These are phyloP conservation scores for Penicillium sp. DNA, from an alignment of 2,329 filamentous ascomycete genomes.

Conservation along the genomic window DNA sequence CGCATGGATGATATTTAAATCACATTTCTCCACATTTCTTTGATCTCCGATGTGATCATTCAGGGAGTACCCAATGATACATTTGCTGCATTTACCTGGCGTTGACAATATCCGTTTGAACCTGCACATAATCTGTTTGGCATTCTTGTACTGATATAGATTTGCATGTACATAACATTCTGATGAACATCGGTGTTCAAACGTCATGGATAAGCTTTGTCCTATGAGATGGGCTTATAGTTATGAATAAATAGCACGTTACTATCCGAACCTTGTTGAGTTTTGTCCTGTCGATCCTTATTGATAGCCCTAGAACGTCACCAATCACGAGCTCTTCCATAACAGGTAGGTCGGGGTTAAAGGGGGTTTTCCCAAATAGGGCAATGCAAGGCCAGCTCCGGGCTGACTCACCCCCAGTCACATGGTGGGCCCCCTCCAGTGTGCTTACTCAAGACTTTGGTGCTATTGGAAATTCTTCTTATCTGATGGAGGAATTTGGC, in stretches of 20 bases:
- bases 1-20: slow-evolving; percentile 3
- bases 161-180: slow-evolving; percentile 3
- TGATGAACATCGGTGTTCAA: background rate
- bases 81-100: slow-evolving; percentile 10
- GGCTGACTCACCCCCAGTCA: slow-evolving; percentile 8
- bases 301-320: no score
- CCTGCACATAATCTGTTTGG: background rate
- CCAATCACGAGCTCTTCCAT: no score
- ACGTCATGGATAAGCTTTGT: background rate
- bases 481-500: slow-evolving; percentile 6
- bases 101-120: slow-evolving; percentile 4
- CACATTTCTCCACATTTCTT: background rate
- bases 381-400: background rate
- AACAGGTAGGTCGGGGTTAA: background rate
- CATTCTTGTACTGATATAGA: slow-evolving; percentile 2
- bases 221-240: background rate
- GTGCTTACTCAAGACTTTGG: background rate
- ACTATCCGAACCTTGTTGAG: no score
- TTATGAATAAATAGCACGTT: background rate
- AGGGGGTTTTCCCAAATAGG: background rate
- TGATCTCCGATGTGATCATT: slow-evolving; percentile 1
- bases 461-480: background rate
- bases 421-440: slow-evolving; percentile 4
- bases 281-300: no score
- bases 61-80: background rate